Conservation (phyloP, 176 grass and related monocot species). For the Alopecurus myosuroides region DNA sequence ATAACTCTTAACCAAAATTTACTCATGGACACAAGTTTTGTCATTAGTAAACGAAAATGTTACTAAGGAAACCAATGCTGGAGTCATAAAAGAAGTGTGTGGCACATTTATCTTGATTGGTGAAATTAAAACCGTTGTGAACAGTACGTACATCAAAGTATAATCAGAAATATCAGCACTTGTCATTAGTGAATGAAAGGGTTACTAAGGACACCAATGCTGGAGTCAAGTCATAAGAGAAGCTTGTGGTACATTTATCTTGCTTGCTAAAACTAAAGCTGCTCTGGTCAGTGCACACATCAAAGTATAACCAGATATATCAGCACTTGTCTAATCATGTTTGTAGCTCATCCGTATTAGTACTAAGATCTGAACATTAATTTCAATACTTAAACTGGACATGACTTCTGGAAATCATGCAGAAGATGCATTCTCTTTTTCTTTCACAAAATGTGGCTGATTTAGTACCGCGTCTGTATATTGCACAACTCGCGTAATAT, state of each 20-base stretch:
- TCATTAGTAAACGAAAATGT: not conserved
- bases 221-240: not conserved
- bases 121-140: not conserved
- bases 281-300: not conserved
- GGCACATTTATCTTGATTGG: not conserved
- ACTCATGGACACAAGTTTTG: not conserved
- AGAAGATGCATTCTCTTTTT: conserved; percentile 33
- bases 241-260: not conserved
- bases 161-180: not conserved
- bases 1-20: conserved; percentile 1
- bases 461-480: not conserved
- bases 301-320: not conserved
- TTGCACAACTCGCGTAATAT: not conserved
- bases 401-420: not conserved
- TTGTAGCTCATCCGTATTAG: not conserved
- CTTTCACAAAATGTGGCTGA: not conserved
- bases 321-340: not conserved
- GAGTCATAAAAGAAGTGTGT: not conserved
- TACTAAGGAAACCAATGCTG: not conserved
- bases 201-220: not conserved
- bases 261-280: not conserved
- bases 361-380: not conserved
- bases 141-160: not conserved
- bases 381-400: not conserved
- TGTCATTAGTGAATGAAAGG: not conserved